Evolutionary conservation across 768 basidiomycete genomes (phyloP).

Genomic region (Russula sp.): DNA sequence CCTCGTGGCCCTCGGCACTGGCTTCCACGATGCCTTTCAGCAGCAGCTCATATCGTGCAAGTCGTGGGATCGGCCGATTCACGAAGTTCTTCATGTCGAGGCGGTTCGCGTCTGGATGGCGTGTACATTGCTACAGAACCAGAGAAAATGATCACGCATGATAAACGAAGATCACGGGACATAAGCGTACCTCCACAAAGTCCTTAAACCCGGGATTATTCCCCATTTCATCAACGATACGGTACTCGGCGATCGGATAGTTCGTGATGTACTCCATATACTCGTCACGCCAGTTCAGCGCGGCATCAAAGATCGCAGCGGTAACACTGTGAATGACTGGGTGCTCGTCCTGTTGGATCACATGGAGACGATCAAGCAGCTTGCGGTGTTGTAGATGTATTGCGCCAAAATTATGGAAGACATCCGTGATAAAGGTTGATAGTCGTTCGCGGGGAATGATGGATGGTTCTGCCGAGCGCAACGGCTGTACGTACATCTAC

Average conservation of each 20-base stretch:
- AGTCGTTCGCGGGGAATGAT: slow-evolving; percentile 71
- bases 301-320: slow-evolving; percentile 82
- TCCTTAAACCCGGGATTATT: slow-evolving; percentile 75
- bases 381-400: slow-evolving; percentile 70
- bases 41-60: slow-evolving; percentile 85
- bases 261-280: slow-evolving; percentile 94
- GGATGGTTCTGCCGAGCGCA: slow-evolving; percentile 69
- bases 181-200: slow-evolving; percentile 69
- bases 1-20: slow-evolving; percentile 72
- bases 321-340: slow-evolving; percentile 77
- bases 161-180: background rate
- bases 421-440: slow-evolving; percentile 76
- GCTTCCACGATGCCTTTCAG: slow-evolving; percentile 78
- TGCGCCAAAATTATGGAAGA: slow-evolving; percentile 84
- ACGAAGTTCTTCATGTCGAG: slow-evolving; percentile 93
- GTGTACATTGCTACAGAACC: slow-evolving; percentile 44
- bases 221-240: slow-evolving; percentile 84
- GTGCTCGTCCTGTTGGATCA: slow-evolving; percentile 85
- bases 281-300: slow-evolving; percentile 86
- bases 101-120: slow-evolving; percentile 74
- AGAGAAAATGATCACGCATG: background rate
- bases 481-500: slow-evolving; percentile 78
- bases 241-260: slow-evolving; percentile 86
- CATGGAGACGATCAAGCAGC: slow-evolving; percentile 76
- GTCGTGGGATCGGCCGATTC: slow-evolving; percentile 84